A percentile compares a stretch with the other conserved stretches of the same genome.
These are phyloP conservation scores for Endoconidiophora polonica DNA, from an alignment of 2,329 filamentous ascomycete species.

Conservation along the genomic window DNA sequence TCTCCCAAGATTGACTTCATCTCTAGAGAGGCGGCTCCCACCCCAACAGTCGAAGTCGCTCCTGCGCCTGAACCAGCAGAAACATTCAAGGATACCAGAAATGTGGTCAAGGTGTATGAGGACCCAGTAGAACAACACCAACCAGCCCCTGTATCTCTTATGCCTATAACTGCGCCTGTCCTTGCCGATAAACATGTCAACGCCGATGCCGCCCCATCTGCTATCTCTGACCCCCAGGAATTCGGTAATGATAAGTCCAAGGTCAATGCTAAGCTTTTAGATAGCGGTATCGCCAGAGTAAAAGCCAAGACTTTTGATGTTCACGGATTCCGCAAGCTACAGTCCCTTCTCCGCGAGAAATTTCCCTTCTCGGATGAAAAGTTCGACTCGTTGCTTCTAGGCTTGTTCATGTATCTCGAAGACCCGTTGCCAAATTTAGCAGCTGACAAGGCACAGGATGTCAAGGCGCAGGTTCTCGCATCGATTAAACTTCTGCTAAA, in stretches of 20 bases:
- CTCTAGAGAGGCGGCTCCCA: not conserved
- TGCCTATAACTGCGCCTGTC: slow-evolving; percentile 31
- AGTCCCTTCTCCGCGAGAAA: slow-evolving; percentile 54
- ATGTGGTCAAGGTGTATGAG: slow-evolving; percentile 39
- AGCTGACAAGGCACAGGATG: slow-evolving; percentile 50
- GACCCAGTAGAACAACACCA: slow-evolving; percentile 32
- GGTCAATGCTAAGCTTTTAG: slow-evolving; percentile 46
- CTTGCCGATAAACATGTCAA: slow-evolving; percentile 45
- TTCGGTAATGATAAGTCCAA: slow-evolving; percentile 30
- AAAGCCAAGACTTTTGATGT: slow-evolving; percentile 57
- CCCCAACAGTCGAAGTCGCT: not conserved
- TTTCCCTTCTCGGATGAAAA: slow-evolving; percentile 48
- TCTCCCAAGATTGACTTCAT: slow-evolving; percentile 3
- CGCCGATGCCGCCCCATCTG: slow-evolving; percentile 26
- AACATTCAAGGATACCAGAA: slow-evolving; percentile 4
- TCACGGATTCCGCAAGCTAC: slow-evolving; percentile 63
- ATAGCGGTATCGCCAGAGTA: slow-evolving; percentile 60
- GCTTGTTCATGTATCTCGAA: slow-evolving; percentile 57
- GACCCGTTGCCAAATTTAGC: slow-evolving; percentile 36
- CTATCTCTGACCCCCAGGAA: not conserved
- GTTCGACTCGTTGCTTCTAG: slow-evolving; percentile 50
- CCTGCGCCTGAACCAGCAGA: not conserved
- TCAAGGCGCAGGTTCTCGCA: slow-evolving; percentile 57
- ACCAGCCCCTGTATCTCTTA: slow-evolving; percentile 22
- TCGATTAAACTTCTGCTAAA: slow-evolving; percentile 59